Conservation (phyloP, 163 green algal species). For the Volvox carteri region DNA sequence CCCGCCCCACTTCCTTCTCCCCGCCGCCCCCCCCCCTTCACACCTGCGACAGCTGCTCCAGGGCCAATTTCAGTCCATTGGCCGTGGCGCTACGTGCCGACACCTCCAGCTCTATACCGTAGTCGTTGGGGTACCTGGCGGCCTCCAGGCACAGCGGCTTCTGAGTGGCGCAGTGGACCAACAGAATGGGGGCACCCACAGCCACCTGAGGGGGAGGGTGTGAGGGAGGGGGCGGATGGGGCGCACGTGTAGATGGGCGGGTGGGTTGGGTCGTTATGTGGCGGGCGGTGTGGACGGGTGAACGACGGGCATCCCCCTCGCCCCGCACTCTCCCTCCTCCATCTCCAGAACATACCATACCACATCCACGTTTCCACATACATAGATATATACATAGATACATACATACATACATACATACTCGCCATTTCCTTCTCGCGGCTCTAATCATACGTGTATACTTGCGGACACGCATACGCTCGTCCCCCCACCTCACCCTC, state of each 20-base stretch:
- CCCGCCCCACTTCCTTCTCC: background rate
- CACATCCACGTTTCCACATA: too few species aligned
- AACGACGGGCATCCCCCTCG: too few species aligned
- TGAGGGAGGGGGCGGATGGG: too few species aligned
- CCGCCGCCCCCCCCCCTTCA: background rate
- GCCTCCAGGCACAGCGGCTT: slow-evolving; percentile 67
- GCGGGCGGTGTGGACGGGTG: too few species aligned
- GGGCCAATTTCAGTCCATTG: slow-evolving; percentile 53
- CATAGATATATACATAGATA: too few species aligned
- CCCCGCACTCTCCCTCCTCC: background rate
- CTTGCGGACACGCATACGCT: too few species aligned
- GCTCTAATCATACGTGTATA: too few species aligned
- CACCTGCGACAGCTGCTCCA: slow-evolving; percentile 60
- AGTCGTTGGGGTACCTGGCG: slow-evolving; percentile 69
- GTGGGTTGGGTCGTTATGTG: background rate
- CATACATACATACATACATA: too few species aligned
- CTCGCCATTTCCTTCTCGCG: too few species aligned
- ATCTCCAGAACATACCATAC: too few species aligned
- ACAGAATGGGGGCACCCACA: slow-evolving; percentile 65
- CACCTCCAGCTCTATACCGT: slow-evolving; percentile 71
- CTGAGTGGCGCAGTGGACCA: slow-evolving; percentile 71
- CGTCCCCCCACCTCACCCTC: too few species aligned
- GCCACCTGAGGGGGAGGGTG: slow-evolving; percentile 9
- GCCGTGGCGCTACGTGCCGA: background rate
- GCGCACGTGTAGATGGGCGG: background rate